Evolutionary conservation across 2,329 filamentous ascomycete genomes (phyloP).

Genomic region (Arthrobotrys sphaeroides): DNA sequence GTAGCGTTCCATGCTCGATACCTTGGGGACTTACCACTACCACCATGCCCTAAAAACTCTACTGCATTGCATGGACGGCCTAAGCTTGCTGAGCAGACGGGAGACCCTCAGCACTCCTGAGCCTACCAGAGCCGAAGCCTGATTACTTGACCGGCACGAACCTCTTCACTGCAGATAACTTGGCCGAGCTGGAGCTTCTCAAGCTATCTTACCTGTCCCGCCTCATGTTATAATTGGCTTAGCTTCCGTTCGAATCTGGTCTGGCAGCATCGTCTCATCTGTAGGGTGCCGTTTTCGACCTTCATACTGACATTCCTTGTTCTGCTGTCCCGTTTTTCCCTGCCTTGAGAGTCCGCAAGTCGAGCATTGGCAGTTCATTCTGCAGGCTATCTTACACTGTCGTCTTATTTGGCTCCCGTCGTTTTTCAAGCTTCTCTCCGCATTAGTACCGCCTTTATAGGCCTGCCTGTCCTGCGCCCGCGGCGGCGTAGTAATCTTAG

Average conservation of each 20-base stretch:
- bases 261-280: neutral
- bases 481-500: neutral
- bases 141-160: conserved; percentile 34
- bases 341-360: neutral
- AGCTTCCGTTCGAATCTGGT: neutral
- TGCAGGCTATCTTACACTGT: neutral
- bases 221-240: neutral
- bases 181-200: neutral
- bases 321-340: neutral
- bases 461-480: neutral
- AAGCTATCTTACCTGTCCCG: neutral
- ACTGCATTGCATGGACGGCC: neutral
- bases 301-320: conserved; percentile 23
- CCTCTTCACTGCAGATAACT: neutral
- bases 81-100: conserved; percentile 22
- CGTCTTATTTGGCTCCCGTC: neutral
- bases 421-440: neutral
- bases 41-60: neutral
- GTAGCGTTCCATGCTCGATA: conserved; percentile 5
- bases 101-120: neutral
- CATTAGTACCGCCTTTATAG: neutral
- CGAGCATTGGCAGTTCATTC: neutral
- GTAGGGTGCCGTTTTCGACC: neutral
- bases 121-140: conserved; percentile 22
- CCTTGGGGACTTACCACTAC: no score